Conservation (phyloP, 108 stramenopile species). For the Seminavis robusta region DNA sequence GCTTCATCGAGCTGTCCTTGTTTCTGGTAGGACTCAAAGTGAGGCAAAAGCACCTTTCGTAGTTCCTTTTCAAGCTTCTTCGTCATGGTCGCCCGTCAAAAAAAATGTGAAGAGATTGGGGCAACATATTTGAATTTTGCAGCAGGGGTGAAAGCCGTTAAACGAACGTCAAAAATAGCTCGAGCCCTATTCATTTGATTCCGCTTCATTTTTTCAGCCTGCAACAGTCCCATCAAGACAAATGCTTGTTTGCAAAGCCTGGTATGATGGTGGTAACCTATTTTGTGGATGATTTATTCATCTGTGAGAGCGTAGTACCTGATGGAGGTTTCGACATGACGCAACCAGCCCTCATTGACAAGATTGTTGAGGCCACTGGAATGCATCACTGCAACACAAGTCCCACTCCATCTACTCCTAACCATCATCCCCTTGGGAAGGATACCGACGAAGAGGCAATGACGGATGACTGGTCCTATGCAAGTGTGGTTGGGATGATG, state of each 20-base stretch:
- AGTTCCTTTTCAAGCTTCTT: too few species aligned
- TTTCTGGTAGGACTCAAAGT: neutral
- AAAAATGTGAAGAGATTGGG: too few species aligned
- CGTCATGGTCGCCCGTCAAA: too few species aligned
- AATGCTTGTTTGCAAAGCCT: constrained; percentile 10
- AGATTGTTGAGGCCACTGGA: constrained; percentile 6
- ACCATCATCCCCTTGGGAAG: neutral
- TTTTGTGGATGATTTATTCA: constrained; percentile 22
- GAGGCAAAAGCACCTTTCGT: neutral
- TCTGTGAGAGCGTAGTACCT: constrained; percentile 7
- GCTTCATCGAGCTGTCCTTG: neutral
- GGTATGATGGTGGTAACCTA: constrained; percentile 16
- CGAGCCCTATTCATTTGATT: too few species aligned
- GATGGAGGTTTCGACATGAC: neutral
- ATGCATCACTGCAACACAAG: neutral
- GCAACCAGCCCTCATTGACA: constrained; percentile 9
- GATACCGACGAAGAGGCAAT: neutral
- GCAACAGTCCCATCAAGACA: too few species aligned
- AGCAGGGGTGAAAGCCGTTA: too few species aligned
- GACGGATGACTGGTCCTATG: constrained; percentile 9
- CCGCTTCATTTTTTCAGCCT: too few species aligned
- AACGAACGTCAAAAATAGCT: too few species aligned
- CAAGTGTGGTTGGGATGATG: constrained; percentile 10
- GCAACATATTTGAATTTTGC: too few species aligned
- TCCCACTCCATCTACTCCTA: constrained; percentile 2